Percentiles rank a stretch among this genome's conserved stretches.
Evolutionary conservation across 108 stramenopile genomes (phyloP).

Genomic region (Stephanodiscus triporus): DNA sequence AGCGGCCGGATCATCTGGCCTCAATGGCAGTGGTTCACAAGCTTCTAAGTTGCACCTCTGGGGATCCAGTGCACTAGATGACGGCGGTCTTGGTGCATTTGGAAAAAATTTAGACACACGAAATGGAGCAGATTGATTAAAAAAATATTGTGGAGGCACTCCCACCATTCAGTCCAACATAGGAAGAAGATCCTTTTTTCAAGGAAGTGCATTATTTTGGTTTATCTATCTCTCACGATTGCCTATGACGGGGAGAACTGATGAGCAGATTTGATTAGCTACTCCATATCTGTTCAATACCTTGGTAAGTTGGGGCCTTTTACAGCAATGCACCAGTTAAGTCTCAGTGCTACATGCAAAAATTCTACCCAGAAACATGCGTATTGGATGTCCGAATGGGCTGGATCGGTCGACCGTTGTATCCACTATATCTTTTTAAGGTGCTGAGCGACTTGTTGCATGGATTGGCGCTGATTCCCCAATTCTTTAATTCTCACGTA

Average conservation of each 20-base stretch:
- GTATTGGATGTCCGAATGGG: background rate
- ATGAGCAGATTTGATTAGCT: background rate
- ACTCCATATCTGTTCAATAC: background rate
- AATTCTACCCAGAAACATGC: background rate
- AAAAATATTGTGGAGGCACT: background rate
- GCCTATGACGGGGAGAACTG: background rate
- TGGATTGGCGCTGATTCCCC: constrained; percentile 2
- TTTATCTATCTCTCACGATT: background rate
- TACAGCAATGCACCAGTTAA: background rate
- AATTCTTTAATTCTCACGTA: background rate
- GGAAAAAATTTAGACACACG: constrained; percentile 5
- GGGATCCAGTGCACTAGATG: constrained; percentile 34
- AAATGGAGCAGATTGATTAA: constrained; percentile 16
- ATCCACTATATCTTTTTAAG: constrained; percentile 1
- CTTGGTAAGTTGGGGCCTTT: background rate
- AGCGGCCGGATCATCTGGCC: constrained; percentile 6
- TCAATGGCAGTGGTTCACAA: constrained; percentile 15
- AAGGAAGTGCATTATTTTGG: constrained; percentile 4
- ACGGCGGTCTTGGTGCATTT: background rate
- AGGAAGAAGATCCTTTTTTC: background rate
- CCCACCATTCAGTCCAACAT: constrained; percentile 1
- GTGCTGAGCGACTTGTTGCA: background rate
- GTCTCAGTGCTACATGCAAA: background rate
- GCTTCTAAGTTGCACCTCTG: constrained; percentile 21
- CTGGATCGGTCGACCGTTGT: background rate